Conservation (phyloP, 768 basidiomycete species). For the Hydnomerulius pinastri region DNA sequence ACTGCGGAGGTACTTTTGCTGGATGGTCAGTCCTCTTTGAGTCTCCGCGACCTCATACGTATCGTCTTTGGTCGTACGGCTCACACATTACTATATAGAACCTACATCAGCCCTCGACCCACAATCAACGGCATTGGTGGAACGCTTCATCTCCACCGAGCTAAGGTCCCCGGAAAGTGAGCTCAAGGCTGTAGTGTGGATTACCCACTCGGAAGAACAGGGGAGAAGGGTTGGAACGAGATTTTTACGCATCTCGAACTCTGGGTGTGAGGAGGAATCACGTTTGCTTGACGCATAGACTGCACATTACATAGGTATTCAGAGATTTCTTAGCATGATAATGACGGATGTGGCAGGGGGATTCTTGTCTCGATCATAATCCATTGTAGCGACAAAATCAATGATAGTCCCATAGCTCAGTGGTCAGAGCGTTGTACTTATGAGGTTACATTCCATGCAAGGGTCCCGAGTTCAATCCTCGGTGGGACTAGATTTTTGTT, state of each 20-base stretch:
- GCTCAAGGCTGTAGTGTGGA: constrained; percentile 81
- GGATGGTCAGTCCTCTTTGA: constrained; percentile 57
- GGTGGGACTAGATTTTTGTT: constrained; percentile 53
- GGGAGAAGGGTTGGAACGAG: constrained; percentile 72
- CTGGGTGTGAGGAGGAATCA: constrained; percentile 46
- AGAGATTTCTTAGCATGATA: not conserved
- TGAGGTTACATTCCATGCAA: constrained; percentile 56
- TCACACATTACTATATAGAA: too few species aligned
- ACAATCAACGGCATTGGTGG: constrained; percentile 63
- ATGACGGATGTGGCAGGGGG: too few species aligned
- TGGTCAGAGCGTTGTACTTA: constrained; percentile 66
- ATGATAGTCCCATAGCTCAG: constrained; percentile 56
- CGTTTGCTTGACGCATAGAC: constrained; percentile 28
- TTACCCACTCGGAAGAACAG: constrained; percentile 86
- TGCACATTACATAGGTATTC: not conserved
- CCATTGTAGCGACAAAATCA: rapidly evolving
- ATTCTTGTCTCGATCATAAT: too few species aligned
- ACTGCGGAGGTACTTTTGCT: constrained; percentile 78
- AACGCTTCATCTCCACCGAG: constrained; percentile 56
- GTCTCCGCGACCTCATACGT: not conserved
- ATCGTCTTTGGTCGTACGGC: constrained; percentile 1
- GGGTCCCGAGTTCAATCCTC: constrained; percentile 66
- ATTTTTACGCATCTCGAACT: constrained; percentile 51
- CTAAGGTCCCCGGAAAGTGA: constrained; percentile 48
- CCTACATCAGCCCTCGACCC: constrained; percentile 89